These are phyloP conservation scores for Amylostereum chailletii DNA, from an alignment of 1,284 basidiomycete species.

Conservation along the genomic window DNA sequence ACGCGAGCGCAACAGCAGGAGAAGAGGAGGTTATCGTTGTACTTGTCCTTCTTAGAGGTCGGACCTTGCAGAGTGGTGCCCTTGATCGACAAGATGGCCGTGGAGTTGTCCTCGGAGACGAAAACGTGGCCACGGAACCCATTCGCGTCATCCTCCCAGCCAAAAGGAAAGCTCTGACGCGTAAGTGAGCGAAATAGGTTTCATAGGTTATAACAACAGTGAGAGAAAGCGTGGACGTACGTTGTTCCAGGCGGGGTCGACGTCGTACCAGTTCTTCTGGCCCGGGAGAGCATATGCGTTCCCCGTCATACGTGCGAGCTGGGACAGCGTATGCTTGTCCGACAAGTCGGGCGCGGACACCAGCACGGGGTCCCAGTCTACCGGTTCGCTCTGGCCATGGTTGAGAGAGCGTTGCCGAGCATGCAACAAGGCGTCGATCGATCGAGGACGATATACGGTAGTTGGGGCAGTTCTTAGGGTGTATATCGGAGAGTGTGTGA, in stretches of 20 bases:
- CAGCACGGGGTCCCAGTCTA: conserved; percentile 50
- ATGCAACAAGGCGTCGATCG: conserved; percentile 37
- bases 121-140: conserved; percentile 94
- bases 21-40: conserved; percentile 94
- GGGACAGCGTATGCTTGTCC: conserved; percentile 74
- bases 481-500: conserved; percentile 12
- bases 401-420: conserved; percentile 44
- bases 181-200: conserved; percentile 1
- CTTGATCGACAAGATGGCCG: conserved; percentile 88
- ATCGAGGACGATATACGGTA: conserved; percentile 52
- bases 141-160: conserved; percentile 77
- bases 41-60: conserved; percentile 88
- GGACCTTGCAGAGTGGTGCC: conserved; percentile 82
- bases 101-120: conserved; percentile 70
- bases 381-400: conserved; percentile 35
- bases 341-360: conserved; percentile 65
- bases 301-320: conserved; percentile 85
- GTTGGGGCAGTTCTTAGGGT: conserved; percentile 44
- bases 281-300: conserved; percentile 80
- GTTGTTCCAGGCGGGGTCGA: conserved; percentile 67
- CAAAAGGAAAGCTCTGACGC: conserved; percentile 75
- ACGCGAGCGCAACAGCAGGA: conserved; percentile 97
- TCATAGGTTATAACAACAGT: background rate
- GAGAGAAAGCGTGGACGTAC: conserved; percentile 35
- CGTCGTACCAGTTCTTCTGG: conserved; percentile 75